Conservation (phyloP, 1,139 yeast genomes). For the Kodamaea alishanica region DNA sequence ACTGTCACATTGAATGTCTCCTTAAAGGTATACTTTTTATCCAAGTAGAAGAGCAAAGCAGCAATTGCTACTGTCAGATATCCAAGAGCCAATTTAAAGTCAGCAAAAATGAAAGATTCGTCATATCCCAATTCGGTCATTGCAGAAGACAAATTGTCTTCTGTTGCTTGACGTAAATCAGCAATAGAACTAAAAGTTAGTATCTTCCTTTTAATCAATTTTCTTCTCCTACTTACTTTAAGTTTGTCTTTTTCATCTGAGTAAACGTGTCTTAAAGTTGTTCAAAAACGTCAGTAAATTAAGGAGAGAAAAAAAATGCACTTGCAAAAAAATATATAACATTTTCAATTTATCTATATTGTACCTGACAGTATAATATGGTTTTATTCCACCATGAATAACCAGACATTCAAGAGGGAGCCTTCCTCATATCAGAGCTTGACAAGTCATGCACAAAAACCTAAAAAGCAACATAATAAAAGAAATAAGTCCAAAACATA, state of each 20-base stretch:
- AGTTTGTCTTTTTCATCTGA: conserved; percentile 26
- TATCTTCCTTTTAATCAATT: not conserved
- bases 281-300: conserved; percentile 6
- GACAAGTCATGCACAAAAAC: no score
- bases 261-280: conserved; percentile 10
- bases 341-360: no score
- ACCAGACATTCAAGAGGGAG: no score
- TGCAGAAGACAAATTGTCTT: conserved; percentile 45
- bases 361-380: no score
- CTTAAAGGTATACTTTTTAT: conserved; percentile 53
- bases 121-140: conserved; percentile 57
- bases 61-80: conserved; percentile 63
- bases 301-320: not conserved
- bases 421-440: no score
- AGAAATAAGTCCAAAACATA: no score
- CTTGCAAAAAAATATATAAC: no score
- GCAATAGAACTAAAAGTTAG: conserved; percentile 31
- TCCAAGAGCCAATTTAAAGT: conserved; percentile 67
- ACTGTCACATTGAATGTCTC: conserved; percentile 34
- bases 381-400: no score
- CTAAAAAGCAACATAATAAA: no score
- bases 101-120: conserved; percentile 56
- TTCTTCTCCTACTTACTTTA: conserved; percentile 22
- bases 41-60: conserved; percentile 61
- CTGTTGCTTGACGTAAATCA: conserved; percentile 48